Conservation (phyloP, 805 yeast species). For the Wickerhamomyces rabaulensis region DNA sequence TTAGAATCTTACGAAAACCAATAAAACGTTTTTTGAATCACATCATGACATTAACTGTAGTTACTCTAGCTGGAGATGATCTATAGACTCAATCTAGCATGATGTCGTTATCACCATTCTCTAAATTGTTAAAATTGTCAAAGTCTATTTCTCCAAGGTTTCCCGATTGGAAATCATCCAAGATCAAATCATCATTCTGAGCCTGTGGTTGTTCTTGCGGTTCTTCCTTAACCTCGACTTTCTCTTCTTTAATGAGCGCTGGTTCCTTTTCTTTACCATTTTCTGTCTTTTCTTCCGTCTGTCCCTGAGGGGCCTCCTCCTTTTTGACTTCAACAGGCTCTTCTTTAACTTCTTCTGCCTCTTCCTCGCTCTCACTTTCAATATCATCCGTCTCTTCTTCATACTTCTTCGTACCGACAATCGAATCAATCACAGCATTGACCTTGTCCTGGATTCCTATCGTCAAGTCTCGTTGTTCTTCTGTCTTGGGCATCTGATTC, state of each 20-base stretch:
- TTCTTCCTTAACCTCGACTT: neutral
- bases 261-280: neutral
- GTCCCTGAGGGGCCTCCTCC: neutral
- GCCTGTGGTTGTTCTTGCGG: neutral
- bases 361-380: constrained; percentile 5
- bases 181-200: constrained; percentile 1
- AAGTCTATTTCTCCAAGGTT: constrained; percentile 11
- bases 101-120: constrained; percentile 6
- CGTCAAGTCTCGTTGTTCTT: constrained; percentile 8
- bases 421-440: constrained; percentile 3
- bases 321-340: neutral
- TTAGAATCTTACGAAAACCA: neutral
- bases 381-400: constrained; percentile 11
- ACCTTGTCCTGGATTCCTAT: constrained; percentile 4
- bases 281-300: constrained; percentile 1
- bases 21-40: neutral
- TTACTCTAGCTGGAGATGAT: too few relatives aligned
- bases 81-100: constrained; percentile 12
- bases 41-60: neutral
- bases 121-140: constrained; percentile 9
- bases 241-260: neutral
- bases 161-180: constrained; percentile 6
- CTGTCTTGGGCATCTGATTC: constrained; percentile 40
- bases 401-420: constrained; percentile 4
- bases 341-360: neutral